phyloP scores from a whole-genome alignment of 2,329 filamentous ascomycete species.

The Fusarium gaditjirri region DNA sequence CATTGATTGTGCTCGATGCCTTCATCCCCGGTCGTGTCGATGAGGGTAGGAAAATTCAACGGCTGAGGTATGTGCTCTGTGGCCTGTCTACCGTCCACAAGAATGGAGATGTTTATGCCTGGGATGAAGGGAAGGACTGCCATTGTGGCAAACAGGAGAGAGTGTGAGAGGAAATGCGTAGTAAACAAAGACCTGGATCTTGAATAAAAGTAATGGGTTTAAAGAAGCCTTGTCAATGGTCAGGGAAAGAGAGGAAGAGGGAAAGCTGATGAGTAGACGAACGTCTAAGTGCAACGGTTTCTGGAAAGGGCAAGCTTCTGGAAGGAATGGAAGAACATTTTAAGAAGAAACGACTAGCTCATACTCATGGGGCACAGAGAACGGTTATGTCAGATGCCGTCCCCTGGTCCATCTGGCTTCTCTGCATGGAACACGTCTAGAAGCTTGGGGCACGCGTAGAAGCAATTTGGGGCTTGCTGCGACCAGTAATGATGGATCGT shows the following conservation, averaged over 20 bases:
- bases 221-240: fast-evolving
- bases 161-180: fast-evolving
- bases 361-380: fast-evolving
- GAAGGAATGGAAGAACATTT: not conserved
- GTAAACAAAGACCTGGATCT: fast-evolving
- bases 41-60: not conserved
- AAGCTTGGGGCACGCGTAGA: not conserved
- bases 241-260: too few species aligned
- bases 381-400: not conserved
- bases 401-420: fast-evolving
- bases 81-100: fast-evolving
- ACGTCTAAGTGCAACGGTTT: too few species aligned
- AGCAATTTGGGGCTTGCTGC: fast-evolving
- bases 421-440: too few species aligned
- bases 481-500: not conserved
- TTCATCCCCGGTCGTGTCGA: fast-evolving
- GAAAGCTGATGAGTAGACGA: too few species aligned
- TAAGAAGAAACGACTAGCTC: fast-evolving
- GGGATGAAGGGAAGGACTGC: not conserved
- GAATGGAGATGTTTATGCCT: not conserved
- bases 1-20: fast-evolving
- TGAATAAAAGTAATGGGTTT: not conserved
- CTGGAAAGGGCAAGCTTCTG: fast-evolving
- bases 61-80: not conserved
- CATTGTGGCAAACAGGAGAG: not conserved